Evolutionary conservation across 176 grass and related monocot species (phyloP).

Genomic region (Oryza glumipatula): DNA sequence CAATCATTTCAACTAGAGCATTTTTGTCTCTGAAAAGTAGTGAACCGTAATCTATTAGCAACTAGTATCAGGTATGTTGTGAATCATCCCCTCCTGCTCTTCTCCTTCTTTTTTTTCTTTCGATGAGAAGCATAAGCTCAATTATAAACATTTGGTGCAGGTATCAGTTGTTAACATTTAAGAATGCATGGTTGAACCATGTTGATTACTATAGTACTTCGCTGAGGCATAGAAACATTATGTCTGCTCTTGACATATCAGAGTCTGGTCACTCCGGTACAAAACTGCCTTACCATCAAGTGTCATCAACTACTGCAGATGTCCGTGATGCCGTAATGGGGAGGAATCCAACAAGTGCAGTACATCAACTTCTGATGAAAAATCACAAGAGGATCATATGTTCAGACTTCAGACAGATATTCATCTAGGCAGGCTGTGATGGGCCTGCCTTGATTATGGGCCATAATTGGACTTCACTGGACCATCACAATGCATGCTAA

Average conservation of each 20-base stretch:
- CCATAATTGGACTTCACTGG: too few species aligned
- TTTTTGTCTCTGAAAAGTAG: slow-evolving; percentile 40
- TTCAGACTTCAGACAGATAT: too few species aligned
- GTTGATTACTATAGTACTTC: background rate
- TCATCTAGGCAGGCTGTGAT: too few species aligned
- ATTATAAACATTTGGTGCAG: background rate
- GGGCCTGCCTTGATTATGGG: too few species aligned
- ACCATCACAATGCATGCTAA: too few species aligned
- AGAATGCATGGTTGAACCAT: background rate
- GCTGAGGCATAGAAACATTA: background rate
- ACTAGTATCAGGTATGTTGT: slow-evolving; percentile 20
- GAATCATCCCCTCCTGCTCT: background rate
- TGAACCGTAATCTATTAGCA: slow-evolving; percentile 3
- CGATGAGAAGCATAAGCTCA: background rate
- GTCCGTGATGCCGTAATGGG: background rate
- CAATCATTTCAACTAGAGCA: slow-evolving; percentile 45
- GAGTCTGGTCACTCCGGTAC: background rate
- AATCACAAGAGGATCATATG: too few species aligned
- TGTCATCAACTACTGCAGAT: background rate
- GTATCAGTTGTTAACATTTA: background rate
- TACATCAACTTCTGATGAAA: background rate
- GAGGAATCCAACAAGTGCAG: background rate
- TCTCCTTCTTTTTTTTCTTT: background rate
- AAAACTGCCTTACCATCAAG: background rate
- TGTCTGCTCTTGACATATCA: background rate